phyloP scores from a whole-genome alignment of 2,329 filamentous ascomycete species.

The Mariannaea elegans region DNA sequence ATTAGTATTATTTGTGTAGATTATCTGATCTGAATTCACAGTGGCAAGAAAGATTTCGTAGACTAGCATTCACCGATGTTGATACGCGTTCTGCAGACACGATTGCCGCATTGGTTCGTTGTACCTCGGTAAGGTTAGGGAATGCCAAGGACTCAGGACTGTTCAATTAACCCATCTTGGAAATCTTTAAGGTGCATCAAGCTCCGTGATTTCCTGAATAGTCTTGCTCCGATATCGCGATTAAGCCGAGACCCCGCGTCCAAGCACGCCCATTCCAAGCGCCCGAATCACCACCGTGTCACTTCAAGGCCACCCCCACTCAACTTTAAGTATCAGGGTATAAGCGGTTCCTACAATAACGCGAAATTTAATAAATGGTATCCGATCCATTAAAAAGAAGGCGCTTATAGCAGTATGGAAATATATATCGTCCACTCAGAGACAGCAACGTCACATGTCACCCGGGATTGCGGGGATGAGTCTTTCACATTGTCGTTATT shows the following conservation, averaged over 20 bases:
- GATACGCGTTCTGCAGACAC: too few species aligned
- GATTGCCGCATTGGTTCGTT: too few species aligned
- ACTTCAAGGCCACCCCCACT: not conserved
- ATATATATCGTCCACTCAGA: too few species aligned
- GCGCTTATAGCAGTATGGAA: conserved; percentile 19
- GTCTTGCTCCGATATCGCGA: not conserved
- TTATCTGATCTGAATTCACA: too few species aligned
- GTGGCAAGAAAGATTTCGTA: too few species aligned
- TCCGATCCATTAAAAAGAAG: conserved; percentile 8
- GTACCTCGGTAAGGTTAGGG: too few species aligned
- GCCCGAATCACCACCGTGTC: conserved; percentile 14
- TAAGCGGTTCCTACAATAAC: not conserved
- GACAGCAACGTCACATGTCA: not conserved
- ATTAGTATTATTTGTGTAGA: too few species aligned
- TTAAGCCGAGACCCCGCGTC: too few species aligned
- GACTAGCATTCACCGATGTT: too few species aligned
- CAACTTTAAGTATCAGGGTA: not conserved
- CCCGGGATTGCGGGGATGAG: too few species aligned
- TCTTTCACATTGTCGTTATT: too few species aligned
- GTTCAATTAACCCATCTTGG: not conserved
- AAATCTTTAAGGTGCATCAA: not conserved
- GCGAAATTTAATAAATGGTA: conserved; percentile 5
- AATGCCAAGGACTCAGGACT: too few species aligned
- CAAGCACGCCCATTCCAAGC: not conserved
- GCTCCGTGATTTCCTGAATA: not conserved